These are phyloP conservation scores for Abelmoschus esculentus DNA, from an alignment of 345 rosid genomes.

Conservation along the genomic window DNA sequence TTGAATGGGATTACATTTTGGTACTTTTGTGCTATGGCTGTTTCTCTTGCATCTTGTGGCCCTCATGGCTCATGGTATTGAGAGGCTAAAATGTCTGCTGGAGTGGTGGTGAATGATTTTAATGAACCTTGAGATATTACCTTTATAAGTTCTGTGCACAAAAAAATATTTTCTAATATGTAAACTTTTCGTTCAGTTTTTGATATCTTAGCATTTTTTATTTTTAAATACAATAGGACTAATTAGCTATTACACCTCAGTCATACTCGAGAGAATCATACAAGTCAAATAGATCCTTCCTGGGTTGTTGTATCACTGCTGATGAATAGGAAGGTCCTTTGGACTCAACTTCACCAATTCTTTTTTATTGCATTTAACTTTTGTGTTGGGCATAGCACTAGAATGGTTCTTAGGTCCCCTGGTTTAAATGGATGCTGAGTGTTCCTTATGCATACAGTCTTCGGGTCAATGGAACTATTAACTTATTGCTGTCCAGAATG, in stretches of 20 bases:
- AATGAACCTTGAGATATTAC: neutral
- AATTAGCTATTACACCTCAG: neutral
- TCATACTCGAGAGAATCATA: neutral
- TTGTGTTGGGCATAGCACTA: neutral
- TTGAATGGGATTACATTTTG: neutral
- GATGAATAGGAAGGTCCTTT: neutral
- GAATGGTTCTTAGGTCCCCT: neutral
- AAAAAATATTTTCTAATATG: neutral
- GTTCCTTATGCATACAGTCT: neutral
- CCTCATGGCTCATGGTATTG: neutral
- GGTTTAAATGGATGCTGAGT: neutral
- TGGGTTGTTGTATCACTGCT: neutral
- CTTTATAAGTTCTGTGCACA: neutral
- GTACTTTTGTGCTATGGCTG: neutral
- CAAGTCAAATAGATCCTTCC: conserved; percentile 3
- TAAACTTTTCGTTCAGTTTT: neutral
- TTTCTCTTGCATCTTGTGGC: neutral
- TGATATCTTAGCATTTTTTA: neutral
- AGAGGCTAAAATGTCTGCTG: neutral
- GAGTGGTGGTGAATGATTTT: neutral
- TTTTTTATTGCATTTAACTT: neutral
- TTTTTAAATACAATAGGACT: neutral
- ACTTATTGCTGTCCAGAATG: neutral
- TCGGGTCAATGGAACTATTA: neutral
- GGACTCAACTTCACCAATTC: neutral